Conservation (phyloP, 352 stramenopile species). For the Nothophytophthora sp. region DNA sequence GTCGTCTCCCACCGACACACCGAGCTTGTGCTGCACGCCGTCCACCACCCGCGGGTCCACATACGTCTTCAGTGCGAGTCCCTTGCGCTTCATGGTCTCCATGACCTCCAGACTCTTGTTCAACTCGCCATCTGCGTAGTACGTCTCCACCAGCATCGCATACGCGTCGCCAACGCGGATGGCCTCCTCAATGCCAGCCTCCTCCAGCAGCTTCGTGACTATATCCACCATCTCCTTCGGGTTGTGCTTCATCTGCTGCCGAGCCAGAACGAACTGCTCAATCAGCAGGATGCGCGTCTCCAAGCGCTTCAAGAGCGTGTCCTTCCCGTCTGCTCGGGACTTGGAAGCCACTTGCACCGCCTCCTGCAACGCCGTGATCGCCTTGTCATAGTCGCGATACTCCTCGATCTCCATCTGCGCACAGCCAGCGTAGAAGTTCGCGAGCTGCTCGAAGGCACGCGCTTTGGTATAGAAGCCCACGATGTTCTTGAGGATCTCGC, state of each 20-base stretch:
- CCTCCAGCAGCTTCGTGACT: conserved; percentile 81
- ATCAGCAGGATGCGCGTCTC: conserved; percentile 75
- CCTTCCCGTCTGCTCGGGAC: conserved; percentile 64
- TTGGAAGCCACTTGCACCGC: conserved; percentile 88
- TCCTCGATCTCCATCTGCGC: conserved; percentile 94
- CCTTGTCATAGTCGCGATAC: conserved; percentile 95
- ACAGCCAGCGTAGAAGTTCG: conserved; percentile 91
- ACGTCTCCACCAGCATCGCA: conserved; percentile 83
- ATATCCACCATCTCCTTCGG: conserved; percentile 73
- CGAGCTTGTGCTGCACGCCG: conserved; percentile 64
- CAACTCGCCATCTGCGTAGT: conserved; percentile 67
- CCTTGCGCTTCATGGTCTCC: conserved; percentile 75
- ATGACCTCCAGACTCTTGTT: conserved; percentile 71
- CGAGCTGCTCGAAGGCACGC: conserved; percentile 90
- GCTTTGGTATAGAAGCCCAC: conserved; percentile 96
- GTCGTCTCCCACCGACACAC: conserved; percentile 20
- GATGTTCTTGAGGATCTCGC: conserved; percentile 93
- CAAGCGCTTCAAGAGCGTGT: conserved; percentile 56
- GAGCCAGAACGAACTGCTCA: conserved; percentile 84
- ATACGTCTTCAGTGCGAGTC: conserved; percentile 72
- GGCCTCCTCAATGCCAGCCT: conserved; percentile 81
- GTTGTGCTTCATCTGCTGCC: conserved; percentile 59
- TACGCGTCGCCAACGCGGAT: conserved; percentile 91
- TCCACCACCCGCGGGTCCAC: conserved; percentile 72
- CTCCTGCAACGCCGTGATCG: conserved; percentile 89